These are phyloP conservation scores for Apiospora hydei DNA, from an alignment of 2,329 filamentous ascomycete species.

Conservation along the genomic window DNA sequence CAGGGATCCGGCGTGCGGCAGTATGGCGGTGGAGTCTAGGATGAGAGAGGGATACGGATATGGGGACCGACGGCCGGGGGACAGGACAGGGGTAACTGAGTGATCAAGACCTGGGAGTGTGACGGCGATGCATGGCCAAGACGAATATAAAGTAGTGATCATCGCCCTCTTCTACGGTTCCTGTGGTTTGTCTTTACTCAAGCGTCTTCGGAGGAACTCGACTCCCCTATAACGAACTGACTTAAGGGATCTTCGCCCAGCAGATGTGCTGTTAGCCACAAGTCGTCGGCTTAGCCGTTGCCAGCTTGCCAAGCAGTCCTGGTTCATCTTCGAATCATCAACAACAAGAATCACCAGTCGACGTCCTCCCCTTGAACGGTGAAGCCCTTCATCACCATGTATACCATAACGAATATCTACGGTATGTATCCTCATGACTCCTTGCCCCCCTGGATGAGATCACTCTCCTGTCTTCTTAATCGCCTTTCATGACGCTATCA, in stretches of 20 bases:
- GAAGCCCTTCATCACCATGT: slow-evolving; percentile 37
- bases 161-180: background rate
- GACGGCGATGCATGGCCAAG: background rate
- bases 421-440: slow-evolving; percentile 35
- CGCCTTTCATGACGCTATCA: too few species aligned
- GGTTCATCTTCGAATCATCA: background rate
- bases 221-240: slow-evolving; percentile 1
- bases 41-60: background rate
- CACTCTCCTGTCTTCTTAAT: too few species aligned
- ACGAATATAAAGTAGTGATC: slow-evolving; percentile 12
- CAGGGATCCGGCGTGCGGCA: background rate
- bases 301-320: background rate
- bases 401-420: slow-evolving; percentile 47
- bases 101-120: background rate
- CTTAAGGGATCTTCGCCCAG: background rate
- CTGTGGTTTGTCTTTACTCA: background rate
- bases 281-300: slow-evolving; percentile 1
- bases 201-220: background rate
- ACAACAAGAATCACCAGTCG: background rate
- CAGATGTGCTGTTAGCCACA: background rate
- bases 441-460: too few species aligned
- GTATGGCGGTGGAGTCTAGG: background rate
- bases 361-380: background rate
- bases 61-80: background rate
- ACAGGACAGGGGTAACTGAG: background rate